Conservation (phyloP, 2,329 filamentous ascomycete species). For the Phoma sp. region DNA sequence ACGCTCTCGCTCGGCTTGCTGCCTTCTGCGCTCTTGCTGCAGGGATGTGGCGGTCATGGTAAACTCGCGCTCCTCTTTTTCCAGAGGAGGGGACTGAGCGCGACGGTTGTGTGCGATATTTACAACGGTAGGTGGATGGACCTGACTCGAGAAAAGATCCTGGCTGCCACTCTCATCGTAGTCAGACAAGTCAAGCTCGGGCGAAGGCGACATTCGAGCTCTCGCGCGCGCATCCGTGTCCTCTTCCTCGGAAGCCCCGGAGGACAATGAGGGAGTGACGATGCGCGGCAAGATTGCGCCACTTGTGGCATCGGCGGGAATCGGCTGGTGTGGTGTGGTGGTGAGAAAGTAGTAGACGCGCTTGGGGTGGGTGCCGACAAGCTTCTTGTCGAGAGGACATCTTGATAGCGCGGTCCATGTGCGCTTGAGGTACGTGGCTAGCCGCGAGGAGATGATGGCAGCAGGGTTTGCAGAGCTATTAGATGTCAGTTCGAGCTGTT, state of each 20-base stretch:
- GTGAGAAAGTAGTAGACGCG: slow-evolving; percentile 97
- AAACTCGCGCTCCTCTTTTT: slow-evolving; percentile 95
- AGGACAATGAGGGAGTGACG: slow-evolving; percentile 87
- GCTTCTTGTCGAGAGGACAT: slow-evolving; percentile 90
- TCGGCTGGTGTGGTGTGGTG: slow-evolving; percentile 80
- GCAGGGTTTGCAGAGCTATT: slow-evolving; percentile 90
- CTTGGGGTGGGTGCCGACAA: slow-evolving; percentile 89
- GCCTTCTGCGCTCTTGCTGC: slow-evolving; percentile 61
- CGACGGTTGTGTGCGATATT: slow-evolving; percentile 66
- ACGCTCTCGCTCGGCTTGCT: slow-evolving; percentile 49
- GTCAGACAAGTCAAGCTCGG: slow-evolving; percentile 91
- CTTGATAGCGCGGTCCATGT: slow-evolving; percentile 76
- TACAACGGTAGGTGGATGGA: slow-evolving; percentile 48
- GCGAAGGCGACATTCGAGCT: slow-evolving; percentile 80
- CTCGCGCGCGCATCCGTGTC: slow-evolving; percentile 65
- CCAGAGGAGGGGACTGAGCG: slow-evolving; percentile 84
- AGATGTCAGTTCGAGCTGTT: slow-evolving; percentile 43
- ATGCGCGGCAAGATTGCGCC: slow-evolving; percentile 61
- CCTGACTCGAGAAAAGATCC: slow-evolving; percentile 64
- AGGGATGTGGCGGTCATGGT: slow-evolving; percentile 91
- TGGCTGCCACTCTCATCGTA: slow-evolving; percentile 70
- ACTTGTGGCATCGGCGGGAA: slow-evolving; percentile 69
- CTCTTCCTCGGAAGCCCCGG: slow-evolving; percentile 73
- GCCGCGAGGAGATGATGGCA: slow-evolving; percentile 90
- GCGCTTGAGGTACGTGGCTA: slow-evolving; percentile 89